These are phyloP conservation scores for Paramecium caudatum DNA, from an alignment of 73 alveolate genomes.

Conservation along the genomic window DNA sequence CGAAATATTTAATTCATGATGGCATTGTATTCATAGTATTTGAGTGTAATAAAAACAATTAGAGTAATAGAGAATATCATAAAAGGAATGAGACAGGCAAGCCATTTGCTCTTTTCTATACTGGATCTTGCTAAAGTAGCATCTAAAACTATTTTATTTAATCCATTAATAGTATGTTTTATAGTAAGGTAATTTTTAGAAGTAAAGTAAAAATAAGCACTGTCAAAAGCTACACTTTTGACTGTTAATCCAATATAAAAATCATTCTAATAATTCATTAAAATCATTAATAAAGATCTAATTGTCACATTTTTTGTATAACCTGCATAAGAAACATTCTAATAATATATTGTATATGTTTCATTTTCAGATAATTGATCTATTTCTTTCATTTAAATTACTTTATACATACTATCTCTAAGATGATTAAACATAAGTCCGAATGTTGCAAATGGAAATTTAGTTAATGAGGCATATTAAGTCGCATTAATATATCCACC, in stretches of 20 bases:
- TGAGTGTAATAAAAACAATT: not conserved
- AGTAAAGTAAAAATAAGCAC: constrained; percentile 62
- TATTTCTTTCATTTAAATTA: not conserved
- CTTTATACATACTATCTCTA: constrained; percentile 41
- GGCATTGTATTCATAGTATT: not conserved
- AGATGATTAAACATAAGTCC: not conserved
- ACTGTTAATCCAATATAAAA: constrained; percentile 14
- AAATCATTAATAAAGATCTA: constrained; percentile 10
- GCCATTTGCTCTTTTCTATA: constrained; percentile 7
- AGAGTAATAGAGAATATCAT: not conserved
- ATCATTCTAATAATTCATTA: constrained; percentile 27
- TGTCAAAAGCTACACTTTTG: not conserved
- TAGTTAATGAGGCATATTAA: not conserved
- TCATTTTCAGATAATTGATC: not conserved
- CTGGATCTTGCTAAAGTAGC: not conserved
- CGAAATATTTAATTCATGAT: constrained; percentile 18
- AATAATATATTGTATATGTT: not conserved
- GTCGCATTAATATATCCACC: not conserved
- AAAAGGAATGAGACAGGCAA: not conserved
- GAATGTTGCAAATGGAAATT: constrained; percentile 11
- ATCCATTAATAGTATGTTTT: not conserved
- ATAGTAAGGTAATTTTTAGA: constrained; percentile 33
- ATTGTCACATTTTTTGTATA: not conserved
- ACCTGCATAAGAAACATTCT: not conserved
- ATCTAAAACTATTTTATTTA: constrained; percentile 38